Percentiles rank a stretch among this genome's conserved stretches.
phyloP scores from a whole-genome alignment of 768 basidiomycete genomes.

The Kwoniella sp. region DNA sequence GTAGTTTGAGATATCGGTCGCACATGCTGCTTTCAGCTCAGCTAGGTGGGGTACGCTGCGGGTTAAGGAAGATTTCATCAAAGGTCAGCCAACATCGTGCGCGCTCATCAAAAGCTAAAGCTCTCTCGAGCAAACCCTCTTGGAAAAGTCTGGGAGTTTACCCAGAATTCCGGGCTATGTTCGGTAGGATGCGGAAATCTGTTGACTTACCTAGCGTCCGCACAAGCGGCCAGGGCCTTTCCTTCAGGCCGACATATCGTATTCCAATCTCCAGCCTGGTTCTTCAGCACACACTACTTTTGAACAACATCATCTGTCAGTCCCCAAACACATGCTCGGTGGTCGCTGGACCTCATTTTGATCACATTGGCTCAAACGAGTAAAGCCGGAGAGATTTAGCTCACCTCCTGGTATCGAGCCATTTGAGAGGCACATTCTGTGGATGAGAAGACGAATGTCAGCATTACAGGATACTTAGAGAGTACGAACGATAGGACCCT shows the following conservation, averaged over 20 bases:
- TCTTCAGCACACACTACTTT: constrained; percentile 47
- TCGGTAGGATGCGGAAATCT: background rate
- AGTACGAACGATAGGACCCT: no score
- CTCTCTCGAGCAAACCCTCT: no score
- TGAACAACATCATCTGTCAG: background rate
- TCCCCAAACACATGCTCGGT: background rate
- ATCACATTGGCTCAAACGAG: no score
- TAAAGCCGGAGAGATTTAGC: no score
- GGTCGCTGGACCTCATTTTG: no score
- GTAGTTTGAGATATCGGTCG: constrained; percentile 42
- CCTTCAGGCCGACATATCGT: constrained; percentile 44
- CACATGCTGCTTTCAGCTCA: constrained; percentile 46
- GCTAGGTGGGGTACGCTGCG: constrained; percentile 49
- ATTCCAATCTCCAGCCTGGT: constrained; percentile 50
- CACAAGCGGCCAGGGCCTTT: constrained; percentile 47
- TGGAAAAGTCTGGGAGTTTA: no score
- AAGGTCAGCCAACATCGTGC: no score
- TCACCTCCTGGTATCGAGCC: constrained; percentile 52
- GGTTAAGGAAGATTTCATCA: background rate
- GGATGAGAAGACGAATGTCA: background rate
- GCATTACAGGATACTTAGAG: no score
- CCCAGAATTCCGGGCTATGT: no score
- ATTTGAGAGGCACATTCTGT: constrained; percentile 54
- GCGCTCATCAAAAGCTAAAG: no score
- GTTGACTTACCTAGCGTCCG: constrained; percentile 42